A percentile compares a stretch with the other conserved stretches of the same genome.
These are phyloP conservation scores for Vitis labrusca DNA, from an alignment of 164 flowering plant species.

Conservation along the genomic window DNA sequence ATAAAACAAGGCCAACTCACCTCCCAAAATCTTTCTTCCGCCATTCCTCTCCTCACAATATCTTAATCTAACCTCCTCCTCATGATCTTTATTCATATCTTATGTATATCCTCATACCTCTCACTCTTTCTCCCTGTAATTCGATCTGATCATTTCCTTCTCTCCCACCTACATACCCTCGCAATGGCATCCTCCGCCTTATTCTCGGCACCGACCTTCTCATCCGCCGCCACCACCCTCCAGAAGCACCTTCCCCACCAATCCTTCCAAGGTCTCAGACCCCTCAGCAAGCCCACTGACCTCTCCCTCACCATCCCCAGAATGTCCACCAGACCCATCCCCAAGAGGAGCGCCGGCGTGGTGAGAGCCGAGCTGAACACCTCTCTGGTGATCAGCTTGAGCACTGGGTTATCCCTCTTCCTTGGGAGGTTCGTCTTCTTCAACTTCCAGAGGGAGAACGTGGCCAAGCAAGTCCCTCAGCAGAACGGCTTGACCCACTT, in stretches of 20 bases:
- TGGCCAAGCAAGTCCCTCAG: constrained; percentile 92
- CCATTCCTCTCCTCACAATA: constrained; percentile 40
- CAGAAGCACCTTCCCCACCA: constrained; percentile 23
- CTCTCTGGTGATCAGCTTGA: constrained; percentile 79
- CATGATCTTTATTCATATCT: not conserved
- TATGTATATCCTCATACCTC: not conserved
- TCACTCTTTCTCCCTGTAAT: not conserved
- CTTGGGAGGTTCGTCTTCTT: constrained; percentile 97
- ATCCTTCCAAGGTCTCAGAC: constrained; percentile 69
- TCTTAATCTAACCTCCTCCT: not conserved
- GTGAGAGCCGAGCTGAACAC: constrained; percentile 72
- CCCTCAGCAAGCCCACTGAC: constrained; percentile 40
- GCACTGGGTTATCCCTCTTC: constrained; percentile 96
- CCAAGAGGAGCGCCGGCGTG: constrained; percentile 8
- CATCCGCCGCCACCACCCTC: constrained; percentile 17
- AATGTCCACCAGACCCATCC: constrained; percentile 5
- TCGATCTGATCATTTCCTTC: not conserved
- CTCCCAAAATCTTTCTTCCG: constrained; percentile 27
- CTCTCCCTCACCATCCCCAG: constrained; percentile 8
- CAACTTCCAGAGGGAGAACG: constrained; percentile 96
- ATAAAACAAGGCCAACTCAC: constrained; percentile 40
- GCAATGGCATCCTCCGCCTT: constrained; percentile 51
- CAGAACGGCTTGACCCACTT: constrained; percentile 92
- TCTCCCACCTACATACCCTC: not conserved
- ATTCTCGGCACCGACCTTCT: constrained; percentile 42